phyloP scores from a whole-genome alignment of 2,329 filamentous ascomycete species.

The Ilyonectria robusta region DNA sequence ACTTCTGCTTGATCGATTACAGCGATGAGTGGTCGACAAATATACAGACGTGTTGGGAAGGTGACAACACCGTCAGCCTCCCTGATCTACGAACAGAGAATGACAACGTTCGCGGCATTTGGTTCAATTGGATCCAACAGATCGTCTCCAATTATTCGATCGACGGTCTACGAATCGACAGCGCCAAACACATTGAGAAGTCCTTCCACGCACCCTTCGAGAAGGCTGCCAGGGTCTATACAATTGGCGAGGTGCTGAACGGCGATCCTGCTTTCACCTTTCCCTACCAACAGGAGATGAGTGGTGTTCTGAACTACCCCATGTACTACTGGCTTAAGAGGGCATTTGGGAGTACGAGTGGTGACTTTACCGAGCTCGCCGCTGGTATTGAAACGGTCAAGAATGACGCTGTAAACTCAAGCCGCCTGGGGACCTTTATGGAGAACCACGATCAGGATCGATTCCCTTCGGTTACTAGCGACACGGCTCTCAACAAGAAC shows the following conservation, averaged over 20 bases:
- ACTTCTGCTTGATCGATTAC: conserved; percentile 36
- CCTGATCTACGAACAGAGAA: conserved; percentile 74
- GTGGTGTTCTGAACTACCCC: conserved; percentile 74
- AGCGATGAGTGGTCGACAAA: conserved; percentile 29
- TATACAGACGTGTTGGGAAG: conserved; percentile 35
- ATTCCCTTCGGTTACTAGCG: conserved; percentile 31
- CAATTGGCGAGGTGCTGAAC: conserved; percentile 72
- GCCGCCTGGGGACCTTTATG: conserved; percentile 33
- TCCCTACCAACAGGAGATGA: conserved; percentile 67
- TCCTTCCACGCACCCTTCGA: conserved; percentile 71
- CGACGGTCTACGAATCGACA: conserved; percentile 74
- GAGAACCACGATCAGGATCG: conserved; percentile 36
- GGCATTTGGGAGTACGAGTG: conserved; percentile 26
- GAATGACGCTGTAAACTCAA: conserved; percentile 34
- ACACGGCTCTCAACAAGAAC: conserved; percentile 33
- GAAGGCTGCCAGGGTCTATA: conserved; percentile 69
- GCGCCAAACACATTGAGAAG: conserved; percentile 73
- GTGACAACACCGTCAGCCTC: conserved; percentile 53
- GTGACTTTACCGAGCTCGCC: conserved; percentile 30
- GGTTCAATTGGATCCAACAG: conserved; percentile 70
- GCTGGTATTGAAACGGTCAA: conserved; percentile 28
- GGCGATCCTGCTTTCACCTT: conserved; percentile 66
- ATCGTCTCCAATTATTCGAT: conserved; percentile 73
- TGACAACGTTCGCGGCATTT: conserved; percentile 62
- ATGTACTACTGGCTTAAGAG: conserved; percentile 53